Conservation (phyloP, 345 rosid genomes). For the Acer yangbiense region DNA sequence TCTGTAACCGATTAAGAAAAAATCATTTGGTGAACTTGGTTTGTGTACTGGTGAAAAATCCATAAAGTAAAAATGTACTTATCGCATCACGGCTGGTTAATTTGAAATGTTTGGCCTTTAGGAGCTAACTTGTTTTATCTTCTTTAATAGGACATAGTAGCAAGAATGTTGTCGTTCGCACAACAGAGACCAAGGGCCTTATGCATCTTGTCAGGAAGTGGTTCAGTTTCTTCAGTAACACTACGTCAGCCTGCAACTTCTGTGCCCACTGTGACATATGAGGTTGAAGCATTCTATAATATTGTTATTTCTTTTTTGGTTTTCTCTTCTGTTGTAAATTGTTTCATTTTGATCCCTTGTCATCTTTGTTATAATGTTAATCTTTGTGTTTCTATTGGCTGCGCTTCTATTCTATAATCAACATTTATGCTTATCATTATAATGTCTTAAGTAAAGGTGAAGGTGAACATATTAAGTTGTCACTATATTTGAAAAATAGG, state of each 20-base stretch:
- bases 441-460: neutral
- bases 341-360: neutral
- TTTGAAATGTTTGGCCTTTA: neutral
- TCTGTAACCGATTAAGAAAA: neutral
- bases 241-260: conserved; percentile 78
- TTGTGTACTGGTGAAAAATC: neutral
- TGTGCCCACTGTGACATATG: conserved; percentile 55
- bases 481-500: neutral
- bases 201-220: conserved; percentile 90
- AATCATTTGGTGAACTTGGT: neutral
- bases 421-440: neutral
- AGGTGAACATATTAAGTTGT: neutral
- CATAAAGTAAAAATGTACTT: neutral
- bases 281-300: conserved; percentile 54
- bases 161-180: conserved; percentile 74
- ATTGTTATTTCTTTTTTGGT: conserved; percentile 1
- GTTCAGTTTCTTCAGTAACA: conserved; percentile 85
- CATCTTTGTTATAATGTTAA: neutral
- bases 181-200: conserved; percentile 93
- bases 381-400: neutral
- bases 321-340: neutral
- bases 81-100: neutral
- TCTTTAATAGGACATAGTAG: conserved; percentile 72
- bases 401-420: neutral
- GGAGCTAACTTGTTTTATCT: conserved; percentile 4